phyloP scores from a whole-genome alignment of 495 filamentous ascomycete species.

The Bryoglossum gracile region DNA sequence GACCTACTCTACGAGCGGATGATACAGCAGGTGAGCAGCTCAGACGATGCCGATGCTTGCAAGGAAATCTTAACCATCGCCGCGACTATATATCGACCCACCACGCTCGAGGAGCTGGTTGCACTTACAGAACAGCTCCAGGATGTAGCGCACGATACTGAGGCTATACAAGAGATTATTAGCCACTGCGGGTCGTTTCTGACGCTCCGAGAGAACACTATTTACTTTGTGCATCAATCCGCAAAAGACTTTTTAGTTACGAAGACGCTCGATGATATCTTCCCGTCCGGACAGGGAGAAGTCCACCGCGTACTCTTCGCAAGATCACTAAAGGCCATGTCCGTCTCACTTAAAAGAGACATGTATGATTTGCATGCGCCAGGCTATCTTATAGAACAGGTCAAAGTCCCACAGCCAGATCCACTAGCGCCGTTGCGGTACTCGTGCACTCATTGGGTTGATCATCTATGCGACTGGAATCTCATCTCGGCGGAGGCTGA shows the following conservation, averaged over 20 bases:
- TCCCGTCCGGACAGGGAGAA: conserved; percentile 18
- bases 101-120: conserved; percentile 4
- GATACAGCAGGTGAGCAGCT: conserved; percentile 24
- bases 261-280: conserved; percentile 18
- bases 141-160: background rate
- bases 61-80: conserved; percentile 17
- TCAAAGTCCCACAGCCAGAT: background rate
- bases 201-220: conserved; percentile 20
- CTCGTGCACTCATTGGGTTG: background rate
- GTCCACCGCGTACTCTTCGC: background rate
- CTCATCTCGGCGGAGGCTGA: background rate
- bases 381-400: background rate
- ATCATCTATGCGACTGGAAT: conserved; percentile 2
- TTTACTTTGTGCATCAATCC: conserved; percentile 29
- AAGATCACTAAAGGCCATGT: background rate
- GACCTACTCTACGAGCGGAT: conserved; percentile 27
- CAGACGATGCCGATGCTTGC: conserved; percentile 24
- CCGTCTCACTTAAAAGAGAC: background rate
- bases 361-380: background rate
- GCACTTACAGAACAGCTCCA: background rate
- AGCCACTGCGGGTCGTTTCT: conserved; percentile 25
- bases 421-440: background rate
- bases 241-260: conserved; percentile 26
- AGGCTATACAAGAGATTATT: conserved; percentile 8
- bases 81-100: conserved; percentile 12